phyloP scores from a whole-genome alignment of 768 basidiomycete genomes.

The Termitomyces sp. region DNA sequence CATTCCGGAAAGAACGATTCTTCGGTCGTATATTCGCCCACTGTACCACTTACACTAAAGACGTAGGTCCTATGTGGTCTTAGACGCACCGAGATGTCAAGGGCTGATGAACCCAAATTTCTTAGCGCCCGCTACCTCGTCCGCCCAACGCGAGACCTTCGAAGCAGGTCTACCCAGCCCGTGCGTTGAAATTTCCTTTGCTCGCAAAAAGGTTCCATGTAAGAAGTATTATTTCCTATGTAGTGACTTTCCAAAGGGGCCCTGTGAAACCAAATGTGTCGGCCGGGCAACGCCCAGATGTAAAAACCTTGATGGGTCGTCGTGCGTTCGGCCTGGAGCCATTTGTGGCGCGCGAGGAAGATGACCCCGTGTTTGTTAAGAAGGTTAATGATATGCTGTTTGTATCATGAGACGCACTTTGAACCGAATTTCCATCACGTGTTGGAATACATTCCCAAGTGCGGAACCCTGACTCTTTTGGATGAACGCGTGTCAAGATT shows the following conservation, averaged over 20 bases:
- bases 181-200: constrained; percentile 21
- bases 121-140: constrained; percentile 43
- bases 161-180: constrained; percentile 42
- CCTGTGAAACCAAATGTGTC: constrained; percentile 40
- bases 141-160: constrained; percentile 44
- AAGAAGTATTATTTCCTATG: background rate
- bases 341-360: constrained; percentile 1
- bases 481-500: too few relatives aligned
- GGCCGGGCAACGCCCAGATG: constrained; percentile 31
- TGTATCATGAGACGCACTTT: too few relatives aligned
- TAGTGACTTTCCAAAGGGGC: constrained; percentile 52
- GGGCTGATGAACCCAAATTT: background rate
- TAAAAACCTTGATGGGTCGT: constrained; percentile 29
- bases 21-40: constrained; percentile 53
- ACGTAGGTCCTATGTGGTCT: constrained; percentile 29
- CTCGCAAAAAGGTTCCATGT: background rate
- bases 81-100: background rate
- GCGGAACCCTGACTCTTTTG: too few relatives aligned
- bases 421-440: too few relatives aligned
- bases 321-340: constrained; percentile 36
- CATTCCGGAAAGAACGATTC: constrained; percentile 46
- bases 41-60: constrained; percentile 42
- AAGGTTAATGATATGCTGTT: constrained; percentile 17
- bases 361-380: constrained; percentile 8
- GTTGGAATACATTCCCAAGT: too few relatives aligned